phyloP scores from a whole-genome alignment of 2,329 filamentous ascomycete genomes.

The Hyphodiscus sp. region DNA sequence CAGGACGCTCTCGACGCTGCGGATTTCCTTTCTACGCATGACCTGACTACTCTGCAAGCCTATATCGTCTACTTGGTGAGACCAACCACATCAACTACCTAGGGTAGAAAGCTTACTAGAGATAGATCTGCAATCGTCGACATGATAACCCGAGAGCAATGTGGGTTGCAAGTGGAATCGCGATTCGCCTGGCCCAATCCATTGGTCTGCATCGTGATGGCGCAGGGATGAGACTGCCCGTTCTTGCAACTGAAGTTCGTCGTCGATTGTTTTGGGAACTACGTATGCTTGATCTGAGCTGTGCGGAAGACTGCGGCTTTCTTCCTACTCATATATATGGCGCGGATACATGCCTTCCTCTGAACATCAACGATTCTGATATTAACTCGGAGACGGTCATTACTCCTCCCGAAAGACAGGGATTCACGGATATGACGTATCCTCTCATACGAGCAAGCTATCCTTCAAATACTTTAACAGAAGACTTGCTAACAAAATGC shows the following conservation, averaged over 20 bases:
- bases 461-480: background rate
- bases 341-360: constrained; percentile 27
- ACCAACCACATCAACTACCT: background rate
- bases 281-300: constrained; percentile 32
- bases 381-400: background rate
- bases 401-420: background rate
- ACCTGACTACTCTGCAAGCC: constrained; percentile 1
- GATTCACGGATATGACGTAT: constrained; percentile 1
- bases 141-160: background rate
- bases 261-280: constrained; percentile 61
- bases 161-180: constrained; percentile 2
- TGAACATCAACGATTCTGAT: constrained; percentile 20
- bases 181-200: constrained; percentile 27
- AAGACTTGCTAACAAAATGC: background rate
- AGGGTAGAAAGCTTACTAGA: background rate
- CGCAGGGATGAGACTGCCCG: constrained; percentile 42
- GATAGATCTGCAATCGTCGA: background rate
- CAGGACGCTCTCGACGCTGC: background rate
- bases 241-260: constrained; percentile 61
- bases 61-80: background rate
- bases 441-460: background rate
- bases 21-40: constrained; percentile 25
- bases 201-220: constrained; percentile 39
- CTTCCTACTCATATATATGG: constrained; percentile 3
- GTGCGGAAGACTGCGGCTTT: constrained; percentile 45